Base-by-base conservation (phyloP, 768 basidiomycete species). In the Rhizopogon vinicolor region DNA sequence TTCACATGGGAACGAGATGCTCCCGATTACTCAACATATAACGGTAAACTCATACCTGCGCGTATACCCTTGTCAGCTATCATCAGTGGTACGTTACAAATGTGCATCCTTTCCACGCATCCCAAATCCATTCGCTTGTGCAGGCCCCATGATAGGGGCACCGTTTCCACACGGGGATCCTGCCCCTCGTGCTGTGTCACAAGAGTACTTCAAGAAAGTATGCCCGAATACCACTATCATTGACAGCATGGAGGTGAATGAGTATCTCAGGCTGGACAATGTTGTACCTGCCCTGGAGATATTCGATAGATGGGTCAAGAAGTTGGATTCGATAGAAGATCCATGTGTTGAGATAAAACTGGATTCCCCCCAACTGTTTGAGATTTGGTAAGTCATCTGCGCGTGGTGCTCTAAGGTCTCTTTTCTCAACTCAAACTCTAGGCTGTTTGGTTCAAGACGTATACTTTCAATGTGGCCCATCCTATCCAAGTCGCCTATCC, bases 1-100 rank as follows among this genome's bases (percentile, higher is more conserved):
- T 84, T 81, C 58, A 80, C 81, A 0, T 85, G 83, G 84, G 66
- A 74, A 2, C 67, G 65, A 4, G 69, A 75, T 10, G 68, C 70
- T 0, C 67, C 68, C 8, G 75, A 78, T 7, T 81, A 79, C 48
- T 70, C 74, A 0, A 67, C 70, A 1, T 85, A 62, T 63, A 77
- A 80, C 52, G 79, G 77, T n/a, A 78, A 75, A 42, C 58, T 67
- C 4, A 80, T 82, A 54, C 80, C 83, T 31, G 74, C 80, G 1
- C 76, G 75, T 0, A 78, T 84, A 41, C 85, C 85, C 3, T 62
- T 85, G 12, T 78, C 81, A 0, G 77, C 78, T 0, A 66, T 84
- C 56, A 65, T 85, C 14, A 68, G 76, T 56, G 84, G 83, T 80
- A 49, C 35, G 72, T 64, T 28, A 19, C 18, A 13, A 41, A 37